phyloP scores from a whole-genome alignment of 306 rosid species.

The Lablab purpureus region DNA sequence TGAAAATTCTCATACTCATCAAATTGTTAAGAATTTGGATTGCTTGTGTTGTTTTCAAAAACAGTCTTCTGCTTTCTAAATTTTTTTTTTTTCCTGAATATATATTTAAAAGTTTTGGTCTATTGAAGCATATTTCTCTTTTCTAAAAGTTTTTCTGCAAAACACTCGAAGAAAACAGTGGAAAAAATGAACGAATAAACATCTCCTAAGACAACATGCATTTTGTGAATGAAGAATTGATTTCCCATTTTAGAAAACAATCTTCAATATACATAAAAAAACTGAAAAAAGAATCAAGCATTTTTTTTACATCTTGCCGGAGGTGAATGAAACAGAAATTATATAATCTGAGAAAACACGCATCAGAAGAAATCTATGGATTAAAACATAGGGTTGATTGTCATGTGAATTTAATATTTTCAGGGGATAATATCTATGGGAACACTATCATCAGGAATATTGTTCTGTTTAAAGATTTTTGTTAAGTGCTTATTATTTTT shows the following conservation, averaged over 20 bases:
- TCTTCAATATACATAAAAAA: too few relatives aligned
- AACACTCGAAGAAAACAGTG: not conserved
- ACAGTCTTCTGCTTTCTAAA: not conserved
- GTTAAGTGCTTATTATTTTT: too few relatives aligned
- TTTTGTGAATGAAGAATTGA: not conserved
- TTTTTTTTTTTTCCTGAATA: not conserved
- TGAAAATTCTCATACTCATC: not conserved
- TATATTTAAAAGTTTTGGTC: not conserved
- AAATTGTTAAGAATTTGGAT: not conserved
- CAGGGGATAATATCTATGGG: too few relatives aligned
- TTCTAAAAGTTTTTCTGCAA: not conserved
- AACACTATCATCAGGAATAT: too few relatives aligned
- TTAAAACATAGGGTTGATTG: not conserved
- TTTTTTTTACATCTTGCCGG: not conserved
- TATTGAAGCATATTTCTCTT: not conserved
- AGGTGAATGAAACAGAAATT: not conserved
- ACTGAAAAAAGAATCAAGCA: not conserved
- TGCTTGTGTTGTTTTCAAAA: not conserved
- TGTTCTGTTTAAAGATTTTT: too few relatives aligned
- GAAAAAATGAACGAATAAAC: not conserved
- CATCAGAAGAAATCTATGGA: not conserved
- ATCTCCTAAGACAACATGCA: too few relatives aligned
- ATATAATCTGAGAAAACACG: not conserved
- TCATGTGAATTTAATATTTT: too few relatives aligned
- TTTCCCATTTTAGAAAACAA: not conserved